phyloP scores from a whole-genome alignment of 768 basidiomycete species.

The Phaeolepiota aurea region DNA sequence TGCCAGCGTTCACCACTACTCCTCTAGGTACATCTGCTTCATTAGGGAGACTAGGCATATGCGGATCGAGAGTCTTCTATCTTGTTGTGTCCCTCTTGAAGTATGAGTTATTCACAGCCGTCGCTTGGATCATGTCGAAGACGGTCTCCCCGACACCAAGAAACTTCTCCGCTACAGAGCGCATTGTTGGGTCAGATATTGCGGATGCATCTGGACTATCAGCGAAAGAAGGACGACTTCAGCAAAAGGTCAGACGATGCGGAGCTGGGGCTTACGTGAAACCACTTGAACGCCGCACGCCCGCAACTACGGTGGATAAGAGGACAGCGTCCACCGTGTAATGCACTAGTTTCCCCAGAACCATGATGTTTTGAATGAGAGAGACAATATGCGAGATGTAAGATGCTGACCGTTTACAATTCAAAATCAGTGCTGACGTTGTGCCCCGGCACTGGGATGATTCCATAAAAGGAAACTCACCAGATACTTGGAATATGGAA shows the following conservation, averaged over 20 bases:
- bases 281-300: constrained; percentile 84
- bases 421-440: no score
- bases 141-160: constrained; percentile 82
- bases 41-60: no score
- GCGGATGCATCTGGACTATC: constrained; percentile 54
- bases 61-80: not conserved
- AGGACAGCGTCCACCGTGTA: constrained; percentile 81
- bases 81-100: constrained; percentile 49
- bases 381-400: no score
- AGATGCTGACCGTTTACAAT: no score
- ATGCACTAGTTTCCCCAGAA: constrained; percentile 70
- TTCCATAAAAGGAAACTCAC: not conserved
- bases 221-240: not conserved
- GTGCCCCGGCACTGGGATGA: no score
- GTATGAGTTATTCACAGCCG: constrained; percentile 80
- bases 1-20: no score
- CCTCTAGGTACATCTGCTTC: no score
- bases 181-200: constrained; percentile 73
- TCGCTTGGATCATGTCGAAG: constrained; percentile 78
- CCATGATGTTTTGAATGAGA: constrained; percentile 33
- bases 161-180: constrained; percentile 72
- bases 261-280: constrained; percentile 69
- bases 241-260: not conserved
- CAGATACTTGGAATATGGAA: no score
- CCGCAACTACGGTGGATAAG: constrained; percentile 84